These are phyloP conservation scores for Barnettozyma californica DNA, from an alignment of 805 yeast genomes.

Conservation along the genomic window DNA sequence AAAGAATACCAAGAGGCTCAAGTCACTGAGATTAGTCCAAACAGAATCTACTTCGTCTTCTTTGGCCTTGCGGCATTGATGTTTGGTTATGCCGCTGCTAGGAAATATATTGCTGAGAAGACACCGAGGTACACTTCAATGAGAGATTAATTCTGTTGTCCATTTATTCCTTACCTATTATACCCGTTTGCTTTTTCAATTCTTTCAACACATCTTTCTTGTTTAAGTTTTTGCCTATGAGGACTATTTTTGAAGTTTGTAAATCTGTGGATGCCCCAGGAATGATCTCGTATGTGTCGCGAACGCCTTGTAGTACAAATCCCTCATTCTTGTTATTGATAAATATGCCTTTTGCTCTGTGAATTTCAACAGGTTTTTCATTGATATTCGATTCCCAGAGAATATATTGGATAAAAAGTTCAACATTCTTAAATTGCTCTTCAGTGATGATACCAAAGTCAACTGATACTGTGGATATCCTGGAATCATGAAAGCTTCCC, in stretches of 20 bases:
- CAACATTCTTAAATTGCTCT: slow-evolving; percentile 42
- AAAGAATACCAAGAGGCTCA: slow-evolving; percentile 20
- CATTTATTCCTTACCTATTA: slow-evolving; percentile 5
- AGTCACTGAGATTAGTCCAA: slow-evolving; percentile 8
- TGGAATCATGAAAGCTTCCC: slow-evolving; percentile 41
- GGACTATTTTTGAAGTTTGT: slow-evolving; percentile 52
- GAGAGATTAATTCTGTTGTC: slow-evolving; percentile 14
- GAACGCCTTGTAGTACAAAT: slow-evolving; percentile 70
- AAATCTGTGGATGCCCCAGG: slow-evolving; percentile 37
- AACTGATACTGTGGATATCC: slow-evolving; percentile 49
- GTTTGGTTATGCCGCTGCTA: slow-evolving; percentile 16
- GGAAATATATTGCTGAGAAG: slow-evolving; percentile 2
- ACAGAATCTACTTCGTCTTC: slow-evolving; percentile 13
- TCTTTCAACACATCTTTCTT: slow-evolving; percentile 31
- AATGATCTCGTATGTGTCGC: slow-evolving; percentile 83
- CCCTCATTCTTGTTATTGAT: slow-evolving; percentile 32
- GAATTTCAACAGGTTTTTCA: slow-evolving; percentile 55
- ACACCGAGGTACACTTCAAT: slow-evolving; percentile 23
- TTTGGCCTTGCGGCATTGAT: slow-evolving; percentile 16
- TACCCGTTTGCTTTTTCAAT: slow-evolving; percentile 21
- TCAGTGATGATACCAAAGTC: slow-evolving; percentile 34
- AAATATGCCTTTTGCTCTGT: slow-evolving; percentile 75
- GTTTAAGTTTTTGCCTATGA: slow-evolving; percentile 65
- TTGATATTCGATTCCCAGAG: slow-evolving; percentile 65
- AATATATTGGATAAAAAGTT: slow-evolving; percentile 59